Conservation (phyloP, 192 early-diverging fungal genomes). For the Rhizophagus clarus region DNA sequence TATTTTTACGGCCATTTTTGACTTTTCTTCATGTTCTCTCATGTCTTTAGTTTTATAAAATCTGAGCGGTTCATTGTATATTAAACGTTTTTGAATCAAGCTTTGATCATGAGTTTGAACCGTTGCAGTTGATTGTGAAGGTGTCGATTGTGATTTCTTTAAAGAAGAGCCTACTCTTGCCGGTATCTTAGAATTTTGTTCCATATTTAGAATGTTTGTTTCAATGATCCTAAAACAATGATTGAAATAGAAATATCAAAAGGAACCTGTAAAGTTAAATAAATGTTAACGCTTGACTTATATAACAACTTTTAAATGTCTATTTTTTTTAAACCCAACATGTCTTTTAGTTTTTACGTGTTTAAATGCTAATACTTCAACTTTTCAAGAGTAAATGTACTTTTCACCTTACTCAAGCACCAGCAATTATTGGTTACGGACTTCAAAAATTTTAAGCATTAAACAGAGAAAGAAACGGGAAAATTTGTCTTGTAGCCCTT, state of each 20-base stretch:
- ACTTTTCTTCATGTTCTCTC: neutral
- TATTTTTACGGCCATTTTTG: neutral
- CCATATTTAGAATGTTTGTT: neutral
- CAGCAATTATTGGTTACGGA: neutral
- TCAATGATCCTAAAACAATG: neutral
- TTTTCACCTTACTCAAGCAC: neutral
- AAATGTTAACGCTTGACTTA: neutral
- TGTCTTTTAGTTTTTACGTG: neutral
- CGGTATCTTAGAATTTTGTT: neutral
- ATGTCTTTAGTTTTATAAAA: neutral
- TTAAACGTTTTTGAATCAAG: neutral
- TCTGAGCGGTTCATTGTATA: neutral
- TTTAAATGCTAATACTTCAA: neutral
- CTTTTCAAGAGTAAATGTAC: neutral
- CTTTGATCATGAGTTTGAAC: neutral
- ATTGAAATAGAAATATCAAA: neutral
- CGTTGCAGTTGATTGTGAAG: neutral
- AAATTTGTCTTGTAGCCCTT: neutral
- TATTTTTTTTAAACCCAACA: no score
- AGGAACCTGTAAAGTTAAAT: neutral
- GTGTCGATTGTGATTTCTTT: neutral
- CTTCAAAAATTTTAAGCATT: neutral
- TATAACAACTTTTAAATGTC: neutral
- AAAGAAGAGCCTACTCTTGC: neutral
- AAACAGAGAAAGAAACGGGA: neutral